phyloP scores from a whole-genome alignment of 129 eudicot species.

The Tanacetum coccineum region DNA sequence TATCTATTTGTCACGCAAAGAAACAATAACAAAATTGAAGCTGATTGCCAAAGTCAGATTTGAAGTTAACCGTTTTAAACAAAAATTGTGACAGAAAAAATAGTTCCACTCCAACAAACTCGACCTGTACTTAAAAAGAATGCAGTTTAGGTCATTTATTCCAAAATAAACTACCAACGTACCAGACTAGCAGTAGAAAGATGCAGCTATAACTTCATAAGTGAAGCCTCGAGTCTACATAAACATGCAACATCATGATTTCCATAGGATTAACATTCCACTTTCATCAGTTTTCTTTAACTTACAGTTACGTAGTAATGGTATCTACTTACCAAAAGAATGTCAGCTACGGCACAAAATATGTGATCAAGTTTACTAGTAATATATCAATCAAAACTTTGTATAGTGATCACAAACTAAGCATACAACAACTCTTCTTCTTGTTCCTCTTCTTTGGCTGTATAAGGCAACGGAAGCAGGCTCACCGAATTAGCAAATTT shows the following conservation, averaged over 20 bases:
- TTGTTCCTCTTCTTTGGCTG: slow-evolving; percentile 45
- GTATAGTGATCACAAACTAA: slow-evolving; percentile 30
- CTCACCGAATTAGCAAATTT: slow-evolving; percentile 50
- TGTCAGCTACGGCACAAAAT: slow-evolving; percentile 9
- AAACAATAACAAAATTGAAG: no score
- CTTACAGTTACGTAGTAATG: neutral
- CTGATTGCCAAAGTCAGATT: no score
- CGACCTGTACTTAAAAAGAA: no score
- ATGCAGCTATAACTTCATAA: neutral
- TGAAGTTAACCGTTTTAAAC: no score
- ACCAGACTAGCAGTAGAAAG: neutral
- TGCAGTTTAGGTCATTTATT: no score
- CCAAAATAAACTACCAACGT: neutral
- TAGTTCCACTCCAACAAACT: no score
- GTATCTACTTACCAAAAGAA: slow-evolving; percentile 28
- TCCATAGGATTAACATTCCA: neutral
- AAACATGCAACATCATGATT: slow-evolving; percentile 11
- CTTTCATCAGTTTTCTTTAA: slow-evolving; percentile 5
- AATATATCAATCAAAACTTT: neutral
- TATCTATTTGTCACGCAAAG: no score
- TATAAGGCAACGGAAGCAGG: slow-evolving; percentile 65
- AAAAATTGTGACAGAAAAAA: no score
- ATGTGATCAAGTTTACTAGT: neutral
- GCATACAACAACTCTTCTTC: slow-evolving; percentile 64
- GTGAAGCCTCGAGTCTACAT: neutral